phyloP scores from a whole-genome alignment of 2,329 filamentous ascomycete species.

The Sporothrix protearum region DNA sequence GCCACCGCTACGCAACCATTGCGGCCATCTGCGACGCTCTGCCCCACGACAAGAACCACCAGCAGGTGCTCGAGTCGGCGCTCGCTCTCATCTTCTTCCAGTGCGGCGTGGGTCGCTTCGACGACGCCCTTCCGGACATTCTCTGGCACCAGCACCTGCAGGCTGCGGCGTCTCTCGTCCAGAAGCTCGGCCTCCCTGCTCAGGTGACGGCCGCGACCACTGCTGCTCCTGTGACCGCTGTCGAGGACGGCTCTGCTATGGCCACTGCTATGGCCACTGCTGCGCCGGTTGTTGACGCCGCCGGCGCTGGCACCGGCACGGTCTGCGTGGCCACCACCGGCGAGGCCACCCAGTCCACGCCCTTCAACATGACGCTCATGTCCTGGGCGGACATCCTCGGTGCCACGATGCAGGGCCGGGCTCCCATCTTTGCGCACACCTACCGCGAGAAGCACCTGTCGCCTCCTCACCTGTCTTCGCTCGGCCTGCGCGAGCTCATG shows the following conservation, averaged over 20 bases:
- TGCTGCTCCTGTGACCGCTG: neutral
- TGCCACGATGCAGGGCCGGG: slow-evolving; percentile 81
- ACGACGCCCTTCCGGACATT: slow-evolving; percentile 84
- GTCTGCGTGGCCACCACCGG: neutral
- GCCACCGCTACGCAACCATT: slow-evolving; percentile 85
- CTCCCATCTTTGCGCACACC: slow-evolving; percentile 87
- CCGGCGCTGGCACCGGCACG: neutral
- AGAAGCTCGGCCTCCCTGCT: slow-evolving; percentile 75
- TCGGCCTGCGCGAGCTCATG: slow-evolving; percentile 88
- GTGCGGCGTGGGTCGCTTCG: slow-evolving; percentile 80
- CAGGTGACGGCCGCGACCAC: slow-evolving; percentile 44
- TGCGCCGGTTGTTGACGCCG: no score
- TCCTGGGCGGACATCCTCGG: slow-evolving; percentile 97
- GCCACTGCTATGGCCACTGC: neutral
- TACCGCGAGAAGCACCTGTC: slow-evolving; percentile 92
- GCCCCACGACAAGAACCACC: slow-evolving; percentile 74
- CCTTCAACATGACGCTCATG: slow-evolving; percentile 93
- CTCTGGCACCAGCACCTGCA: slow-evolving; percentile 98
- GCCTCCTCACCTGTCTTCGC: slow-evolving; percentile 52
- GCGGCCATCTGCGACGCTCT: slow-evolving; percentile 80
- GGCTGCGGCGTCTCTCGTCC: slow-evolving; percentile 78
- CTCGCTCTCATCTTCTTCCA: slow-evolving; percentile 96
- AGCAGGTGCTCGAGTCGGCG: slow-evolving; percentile 85
- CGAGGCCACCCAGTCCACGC: slow-evolving; percentile 50
- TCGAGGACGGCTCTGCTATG: slow-evolving; percentile 37